phyloP scores from a whole-genome alignment of 192 early-diverging fungal species.

The Linnemannia hyalina region DNA sequence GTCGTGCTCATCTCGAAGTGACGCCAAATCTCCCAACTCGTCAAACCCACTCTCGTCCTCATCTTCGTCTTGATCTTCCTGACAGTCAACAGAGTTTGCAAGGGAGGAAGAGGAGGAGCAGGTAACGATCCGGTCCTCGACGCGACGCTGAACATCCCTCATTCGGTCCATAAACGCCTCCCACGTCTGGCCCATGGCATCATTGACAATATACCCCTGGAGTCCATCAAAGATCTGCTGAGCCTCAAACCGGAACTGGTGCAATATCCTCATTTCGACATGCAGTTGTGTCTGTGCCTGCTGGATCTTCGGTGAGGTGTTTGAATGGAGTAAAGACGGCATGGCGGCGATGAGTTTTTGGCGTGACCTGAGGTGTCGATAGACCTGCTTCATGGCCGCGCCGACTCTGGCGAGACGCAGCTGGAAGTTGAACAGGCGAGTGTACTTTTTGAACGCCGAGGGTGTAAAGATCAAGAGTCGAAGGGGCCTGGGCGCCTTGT shows the following conservation, averaged over 20 bases:
- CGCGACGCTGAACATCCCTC: slow-evolving; percentile 10
- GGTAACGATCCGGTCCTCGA: slow-evolving; percentile 35
- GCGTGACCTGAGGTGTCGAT: slow-evolving; percentile 38
- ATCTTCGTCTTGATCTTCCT: neutral
- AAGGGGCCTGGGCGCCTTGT: slow-evolving; percentile 61
- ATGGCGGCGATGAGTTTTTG: slow-evolving; percentile 14
- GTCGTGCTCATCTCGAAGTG: slow-evolving; percentile 60
- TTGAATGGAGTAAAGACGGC: neutral
- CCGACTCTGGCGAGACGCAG: slow-evolving; percentile 57
- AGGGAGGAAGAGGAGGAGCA: neutral
- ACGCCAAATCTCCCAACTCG: slow-evolving; percentile 39
- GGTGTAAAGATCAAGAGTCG: slow-evolving; percentile 59
- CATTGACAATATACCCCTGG: slow-evolving; percentile 59
- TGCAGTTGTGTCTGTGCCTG: neutral
- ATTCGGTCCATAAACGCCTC: slow-evolving; percentile 57
- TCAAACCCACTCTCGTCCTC: neutral
- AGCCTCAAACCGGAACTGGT: slow-evolving; percentile 60
- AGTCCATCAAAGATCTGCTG: slow-evolving; percentile 63
- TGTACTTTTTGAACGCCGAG: slow-evolving; percentile 58
- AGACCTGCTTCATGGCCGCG: slow-evolving; percentile 53
- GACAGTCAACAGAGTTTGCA: neutral
- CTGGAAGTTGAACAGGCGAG: slow-evolving; percentile 62
- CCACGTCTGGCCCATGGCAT: slow-evolving; percentile 61
- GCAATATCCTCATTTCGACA: slow-evolving; percentile 39
- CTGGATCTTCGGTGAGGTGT: neutral